Evolutionary conservation across 345 rosid species (phyloP).

Genomic region (Litchi chinensis): DNA sequence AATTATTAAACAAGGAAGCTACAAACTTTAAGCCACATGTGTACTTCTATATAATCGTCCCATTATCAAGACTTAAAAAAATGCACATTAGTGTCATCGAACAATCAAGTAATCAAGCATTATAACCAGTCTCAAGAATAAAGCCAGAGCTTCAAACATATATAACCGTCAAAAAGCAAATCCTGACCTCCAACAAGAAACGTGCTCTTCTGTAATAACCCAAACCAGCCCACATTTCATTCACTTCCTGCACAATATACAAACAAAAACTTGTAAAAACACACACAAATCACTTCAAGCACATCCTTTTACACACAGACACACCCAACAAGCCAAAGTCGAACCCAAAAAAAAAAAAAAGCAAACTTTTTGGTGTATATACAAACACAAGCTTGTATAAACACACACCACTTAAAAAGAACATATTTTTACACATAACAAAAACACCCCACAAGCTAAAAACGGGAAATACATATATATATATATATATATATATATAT

Average conservation of each 20-base stretch:
- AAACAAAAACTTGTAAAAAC: background rate
- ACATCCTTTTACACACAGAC: background rate
- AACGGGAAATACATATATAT: too few relatives aligned
- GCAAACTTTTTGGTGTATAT: too few relatives aligned
- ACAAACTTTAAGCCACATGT: background rate
- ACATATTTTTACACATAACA: background rate
- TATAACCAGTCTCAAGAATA: background rate
- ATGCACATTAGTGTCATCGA: background rate
- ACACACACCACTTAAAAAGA: background rate
- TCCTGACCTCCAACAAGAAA: conserved; percentile 77
- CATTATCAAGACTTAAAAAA: too few relatives aligned
- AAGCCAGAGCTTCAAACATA: background rate
- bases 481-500: too few relatives aligned
- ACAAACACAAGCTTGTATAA: background rate
- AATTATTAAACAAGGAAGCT: background rate
- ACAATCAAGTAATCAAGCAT: background rate
- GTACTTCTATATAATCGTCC: too few relatives aligned
- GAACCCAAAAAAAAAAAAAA: background rate
- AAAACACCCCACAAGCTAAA: background rate
- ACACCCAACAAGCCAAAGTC: background rate
- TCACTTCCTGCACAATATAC: conserved; percentile 70
- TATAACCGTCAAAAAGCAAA: background rate
- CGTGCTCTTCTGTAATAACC: conserved; percentile 95
- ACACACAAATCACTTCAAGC: background rate
- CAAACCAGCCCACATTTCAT: conserved; percentile 97